Percentiles rank a stretch among this genome's conserved stretches.
phyloP scores from a whole-genome alignment of 805 yeast genomes.

The Starmera quercuum region DNA sequence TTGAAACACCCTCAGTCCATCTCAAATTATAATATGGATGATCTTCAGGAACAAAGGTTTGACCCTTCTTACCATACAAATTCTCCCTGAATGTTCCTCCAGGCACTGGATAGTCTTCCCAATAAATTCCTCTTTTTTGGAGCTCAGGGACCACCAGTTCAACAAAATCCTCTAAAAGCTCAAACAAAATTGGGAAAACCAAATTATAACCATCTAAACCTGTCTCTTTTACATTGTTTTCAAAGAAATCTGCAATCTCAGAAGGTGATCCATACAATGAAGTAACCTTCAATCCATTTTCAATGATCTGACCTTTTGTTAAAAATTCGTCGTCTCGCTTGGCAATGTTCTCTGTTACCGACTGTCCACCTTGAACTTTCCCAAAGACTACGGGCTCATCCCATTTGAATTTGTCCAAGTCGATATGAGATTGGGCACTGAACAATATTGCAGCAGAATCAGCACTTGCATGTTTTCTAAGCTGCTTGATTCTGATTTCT shows the following conservation, averaged over 20 bases:
- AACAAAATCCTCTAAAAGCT: conserved; percentile 30
- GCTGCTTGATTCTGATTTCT: conserved; percentile 21
- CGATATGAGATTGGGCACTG: conserved; percentile 35
- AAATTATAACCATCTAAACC: conserved; percentile 39
- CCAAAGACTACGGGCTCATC: conserved; percentile 20
- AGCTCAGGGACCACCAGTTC: conserved; percentile 30
- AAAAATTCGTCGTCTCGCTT: conserved; percentile 13
- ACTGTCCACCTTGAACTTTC: conserved; percentile 8
- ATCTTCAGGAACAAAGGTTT: conserved; percentile 6
- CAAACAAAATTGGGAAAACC: conserved; percentile 29
- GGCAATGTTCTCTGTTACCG: conserved; percentile 11
- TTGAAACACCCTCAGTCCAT: conserved; percentile 17
- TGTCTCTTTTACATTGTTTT: conserved; percentile 30
- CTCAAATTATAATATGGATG: conserved; percentile 16
- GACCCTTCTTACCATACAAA: conserved; percentile 21
- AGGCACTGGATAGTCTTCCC: conserved; percentile 27
- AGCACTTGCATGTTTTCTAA: conserved; percentile 21
- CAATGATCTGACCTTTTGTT: conserved; percentile 13
- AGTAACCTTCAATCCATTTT: conserved; percentile 28
- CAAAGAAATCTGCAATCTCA: conserved; percentile 32
- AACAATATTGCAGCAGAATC: conserved; percentile 33
- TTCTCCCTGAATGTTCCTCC: conserved; percentile 29
- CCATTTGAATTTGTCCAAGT: conserved; percentile 23
- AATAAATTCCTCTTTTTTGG: conserved; percentile 26
- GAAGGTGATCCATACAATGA: conserved; percentile 23